Conservation (phyloP, 2,329 filamentous ascomycete species). For the Exophiala bonariae region DNA sequence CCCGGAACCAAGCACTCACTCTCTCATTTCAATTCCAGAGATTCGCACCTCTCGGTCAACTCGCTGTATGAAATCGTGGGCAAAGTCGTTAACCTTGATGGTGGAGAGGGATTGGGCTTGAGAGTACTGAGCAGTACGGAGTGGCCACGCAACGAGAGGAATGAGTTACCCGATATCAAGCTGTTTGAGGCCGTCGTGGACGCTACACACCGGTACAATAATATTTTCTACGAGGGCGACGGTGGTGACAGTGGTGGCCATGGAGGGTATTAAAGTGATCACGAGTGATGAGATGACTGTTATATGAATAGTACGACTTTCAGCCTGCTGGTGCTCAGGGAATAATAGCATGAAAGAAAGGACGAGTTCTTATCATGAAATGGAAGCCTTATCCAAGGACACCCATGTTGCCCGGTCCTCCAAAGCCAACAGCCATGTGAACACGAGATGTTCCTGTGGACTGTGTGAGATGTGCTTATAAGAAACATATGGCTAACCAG, state of each 20-base stretch:
- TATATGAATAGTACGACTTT: too few species aligned
- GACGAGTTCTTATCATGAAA: too few species aligned
- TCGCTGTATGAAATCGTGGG: slow-evolving; percentile 48
- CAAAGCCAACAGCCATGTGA: too few species aligned
- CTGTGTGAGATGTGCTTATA: too few species aligned
- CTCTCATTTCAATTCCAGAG: slow-evolving; percentile 18
- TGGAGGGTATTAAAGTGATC: slow-evolving; percentile 9
- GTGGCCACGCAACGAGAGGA: slow-evolving; percentile 33
- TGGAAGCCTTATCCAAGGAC: too few species aligned
- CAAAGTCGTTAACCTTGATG: slow-evolving; percentile 44
- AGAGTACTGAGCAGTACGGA: slow-evolving; percentile 43
- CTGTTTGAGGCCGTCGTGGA: slow-evolving; percentile 80
- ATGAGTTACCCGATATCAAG: slow-evolving; percentile 63
- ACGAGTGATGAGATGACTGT: too few species aligned
- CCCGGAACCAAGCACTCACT: neutral
- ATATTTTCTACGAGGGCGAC: slow-evolving; percentile 68
- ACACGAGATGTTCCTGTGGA: too few species aligned
- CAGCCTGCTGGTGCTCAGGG: too few species aligned
- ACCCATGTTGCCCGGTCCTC: too few species aligned
- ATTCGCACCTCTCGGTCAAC: slow-evolving; percentile 45
- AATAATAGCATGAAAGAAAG: too few species aligned
- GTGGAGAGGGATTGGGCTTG: slow-evolving; percentile 42
- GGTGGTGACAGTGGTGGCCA: slow-evolving; percentile 17
- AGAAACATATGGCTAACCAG: too few species aligned
- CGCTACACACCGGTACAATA: slow-evolving; percentile 75